phyloP scores from a whole-genome alignment of 345 rosid species.

The Euphorbia pulcherrima region DNA sequence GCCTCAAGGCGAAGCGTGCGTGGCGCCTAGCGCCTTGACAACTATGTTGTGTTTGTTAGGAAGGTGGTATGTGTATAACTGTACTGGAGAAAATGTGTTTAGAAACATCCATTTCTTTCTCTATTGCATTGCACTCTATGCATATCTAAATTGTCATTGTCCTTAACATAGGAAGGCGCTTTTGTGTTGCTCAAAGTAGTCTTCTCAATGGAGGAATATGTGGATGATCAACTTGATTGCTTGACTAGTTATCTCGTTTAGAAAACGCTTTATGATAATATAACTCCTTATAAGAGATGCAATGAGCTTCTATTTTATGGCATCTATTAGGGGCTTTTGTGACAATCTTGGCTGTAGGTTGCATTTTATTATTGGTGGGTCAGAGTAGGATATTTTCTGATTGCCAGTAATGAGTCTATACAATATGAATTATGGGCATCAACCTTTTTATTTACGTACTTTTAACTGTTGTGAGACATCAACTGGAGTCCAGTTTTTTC shows the following conservation, averaged over 20 bases:
- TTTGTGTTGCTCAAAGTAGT: not conserved
- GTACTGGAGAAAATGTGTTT: not conserved
- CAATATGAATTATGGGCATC: not conserved
- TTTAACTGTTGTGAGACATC: not conserved
- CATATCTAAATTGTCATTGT: not conserved
- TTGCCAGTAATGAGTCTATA: not conserved
- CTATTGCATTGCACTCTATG: not conserved
- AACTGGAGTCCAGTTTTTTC: not conserved
- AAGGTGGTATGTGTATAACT: not conserved
- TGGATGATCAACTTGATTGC: not conserved
- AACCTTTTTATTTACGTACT: not conserved
- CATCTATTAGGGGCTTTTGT: slow-evolving; percentile 1
- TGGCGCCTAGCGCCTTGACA: too few relatives aligned
- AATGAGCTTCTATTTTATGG: not conserved
- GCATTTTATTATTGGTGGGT: not conserved
- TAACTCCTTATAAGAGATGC: not conserved
- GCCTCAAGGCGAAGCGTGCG: too few relatives aligned
- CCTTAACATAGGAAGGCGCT: not conserved
- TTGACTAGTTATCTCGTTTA: not conserved
- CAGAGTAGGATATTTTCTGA: not conserved
- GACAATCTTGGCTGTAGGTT: not conserved
- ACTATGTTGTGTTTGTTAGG: not conserved
- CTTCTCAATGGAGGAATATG: not conserved
- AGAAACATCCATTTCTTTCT: not conserved
- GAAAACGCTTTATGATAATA: not conserved